phyloP scores from a whole-genome alignment of 2,329 filamentous ascomycete genomes.

The Whalleya microplaca region DNA sequence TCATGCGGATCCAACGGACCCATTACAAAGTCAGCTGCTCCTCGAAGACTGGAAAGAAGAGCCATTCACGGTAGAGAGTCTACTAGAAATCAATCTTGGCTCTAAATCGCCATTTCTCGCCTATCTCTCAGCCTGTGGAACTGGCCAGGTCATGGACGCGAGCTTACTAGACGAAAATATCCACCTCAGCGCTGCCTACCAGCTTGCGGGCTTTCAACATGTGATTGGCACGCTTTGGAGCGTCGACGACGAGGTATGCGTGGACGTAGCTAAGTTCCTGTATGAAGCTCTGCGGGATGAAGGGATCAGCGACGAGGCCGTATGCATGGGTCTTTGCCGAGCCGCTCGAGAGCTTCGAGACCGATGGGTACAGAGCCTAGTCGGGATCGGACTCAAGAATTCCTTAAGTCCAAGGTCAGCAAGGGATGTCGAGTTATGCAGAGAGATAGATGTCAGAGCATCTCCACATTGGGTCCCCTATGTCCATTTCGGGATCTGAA shows the following conservation, averaged over 20 bases:
- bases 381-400: too few relatives aligned
- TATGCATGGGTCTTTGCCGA: not conserved
- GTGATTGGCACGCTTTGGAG: slow-evolving; percentile 48
- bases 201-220: slow-evolving; percentile 45
- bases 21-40: slow-evolving; percentile 37
- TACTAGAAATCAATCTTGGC: slow-evolving; percentile 22
- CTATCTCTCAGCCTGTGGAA: slow-evolving; percentile 45
- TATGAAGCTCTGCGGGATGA: slow-evolving; percentile 27
- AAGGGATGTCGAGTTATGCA: too few relatives aligned
- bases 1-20: slow-evolving; percentile 29
- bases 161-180: slow-evolving; percentile 42
- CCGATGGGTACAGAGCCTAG: too few relatives aligned
- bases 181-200: slow-evolving; percentile 42
- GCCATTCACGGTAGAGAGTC: slow-evolving; percentile 16
- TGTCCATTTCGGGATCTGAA: too few relatives aligned
- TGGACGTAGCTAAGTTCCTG: slow-evolving; percentile 33
- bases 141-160: slow-evolving; percentile 29
- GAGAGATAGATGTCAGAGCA: too few relatives aligned
- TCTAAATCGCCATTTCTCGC: slow-evolving; percentile 37
- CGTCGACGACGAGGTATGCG: slow-evolving; percentile 38
- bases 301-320: not conserved
- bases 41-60: slow-evolving; percentile 31
- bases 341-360: too few relatives aligned
- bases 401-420: too few relatives aligned
- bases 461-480: too few relatives aligned